Evolutionary conservation across 129 eudicot genomes (phyloP).

Genomic region (Centrapalus pauciflorus): DNA sequence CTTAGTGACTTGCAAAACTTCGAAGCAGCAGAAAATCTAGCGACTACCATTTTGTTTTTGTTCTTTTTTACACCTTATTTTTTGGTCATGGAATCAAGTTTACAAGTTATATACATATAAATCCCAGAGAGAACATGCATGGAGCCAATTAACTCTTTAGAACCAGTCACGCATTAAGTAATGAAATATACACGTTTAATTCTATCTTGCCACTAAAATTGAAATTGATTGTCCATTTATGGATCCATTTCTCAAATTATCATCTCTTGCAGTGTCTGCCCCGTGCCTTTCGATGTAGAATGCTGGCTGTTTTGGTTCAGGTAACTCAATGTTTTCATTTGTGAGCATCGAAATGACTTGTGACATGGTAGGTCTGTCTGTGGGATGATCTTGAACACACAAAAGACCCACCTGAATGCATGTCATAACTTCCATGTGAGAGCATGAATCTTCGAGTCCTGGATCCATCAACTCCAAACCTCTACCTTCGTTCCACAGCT

Average conservation of each 20-base stretch:
- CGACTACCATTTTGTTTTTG: too few relatives aligned
- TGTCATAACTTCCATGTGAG: conserved; percentile 26
- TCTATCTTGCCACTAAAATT: conserved; percentile 26
- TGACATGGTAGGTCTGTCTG: conserved; percentile 14
- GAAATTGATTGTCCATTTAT: conserved; percentile 38
- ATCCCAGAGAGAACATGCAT: too few relatives aligned
- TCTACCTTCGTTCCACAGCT: conserved; percentile 28
- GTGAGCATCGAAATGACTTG: conserved; percentile 32
- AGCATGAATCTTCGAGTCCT: conserved; percentile 16
- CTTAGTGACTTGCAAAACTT: too few relatives aligned
- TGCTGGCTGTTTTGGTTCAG: conserved; percentile 45
- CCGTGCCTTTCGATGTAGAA: conserved; percentile 26
- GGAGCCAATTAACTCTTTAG: too few relatives aligned
- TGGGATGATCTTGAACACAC: conserved; percentile 29
- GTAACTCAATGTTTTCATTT: conserved; percentile 25
- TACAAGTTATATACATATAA: too few relatives aligned
- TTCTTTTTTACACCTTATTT: too few relatives aligned
- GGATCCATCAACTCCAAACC: conserved; percentile 29
- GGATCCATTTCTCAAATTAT: conserved; percentile 10
- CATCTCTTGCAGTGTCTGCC: not conserved
- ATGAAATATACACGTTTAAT: too few relatives aligned
- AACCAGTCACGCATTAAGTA: not conserved
- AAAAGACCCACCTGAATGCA: conserved; percentile 35
- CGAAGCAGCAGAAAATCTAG: too few relatives aligned
- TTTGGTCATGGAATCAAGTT: too few relatives aligned